These are phyloP conservation scores for Candida coleopterorum DNA, from an alignment of 805 yeast species.

Conservation along the genomic window DNA sequence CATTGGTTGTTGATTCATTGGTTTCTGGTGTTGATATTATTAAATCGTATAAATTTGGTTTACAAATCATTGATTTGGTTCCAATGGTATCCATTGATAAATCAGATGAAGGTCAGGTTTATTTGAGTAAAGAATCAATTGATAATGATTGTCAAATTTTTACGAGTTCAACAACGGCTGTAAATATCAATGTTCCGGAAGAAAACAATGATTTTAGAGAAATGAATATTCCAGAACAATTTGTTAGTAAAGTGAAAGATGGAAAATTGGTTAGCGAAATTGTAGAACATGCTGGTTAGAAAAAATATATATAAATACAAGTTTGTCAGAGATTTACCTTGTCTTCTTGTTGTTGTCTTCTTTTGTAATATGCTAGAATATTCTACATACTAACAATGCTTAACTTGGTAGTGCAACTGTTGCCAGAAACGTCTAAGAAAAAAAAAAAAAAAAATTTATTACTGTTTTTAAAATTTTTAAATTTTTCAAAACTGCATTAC, in stretches of 20 bases:
- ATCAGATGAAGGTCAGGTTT: constrained; percentile 79
- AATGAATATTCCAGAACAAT: constrained; percentile 86
- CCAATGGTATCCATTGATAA: constrained; percentile 88
- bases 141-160: constrained; percentile 62
- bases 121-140: constrained; percentile 67
- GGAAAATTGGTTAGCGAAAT: constrained; percentile 67
- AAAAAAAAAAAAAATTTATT: too few species aligned
- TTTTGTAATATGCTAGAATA: too few species aligned
- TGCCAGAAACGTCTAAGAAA: too few species aligned
- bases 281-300: constrained; percentile 76
- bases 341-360: too few species aligned
- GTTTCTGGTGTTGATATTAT: constrained; percentile 87
- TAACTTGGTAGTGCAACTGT: too few species aligned
- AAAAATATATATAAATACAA: background rate
- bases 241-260: constrained; percentile 60
- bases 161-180: constrained; percentile 78
- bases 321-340: too few species aligned
- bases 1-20: constrained; percentile 76
- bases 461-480: too few species aligned
- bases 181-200: constrained; percentile 80
- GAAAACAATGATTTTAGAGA: constrained; percentile 74
- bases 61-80: constrained; percentile 77
- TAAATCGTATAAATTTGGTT: constrained; percentile 73
- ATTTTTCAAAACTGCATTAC: too few species aligned
- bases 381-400: too few species aligned